Base-by-base conservation (phyloP, 192 early-diverging fungal species). In the Gamsiella multidivaricata region DNA sequence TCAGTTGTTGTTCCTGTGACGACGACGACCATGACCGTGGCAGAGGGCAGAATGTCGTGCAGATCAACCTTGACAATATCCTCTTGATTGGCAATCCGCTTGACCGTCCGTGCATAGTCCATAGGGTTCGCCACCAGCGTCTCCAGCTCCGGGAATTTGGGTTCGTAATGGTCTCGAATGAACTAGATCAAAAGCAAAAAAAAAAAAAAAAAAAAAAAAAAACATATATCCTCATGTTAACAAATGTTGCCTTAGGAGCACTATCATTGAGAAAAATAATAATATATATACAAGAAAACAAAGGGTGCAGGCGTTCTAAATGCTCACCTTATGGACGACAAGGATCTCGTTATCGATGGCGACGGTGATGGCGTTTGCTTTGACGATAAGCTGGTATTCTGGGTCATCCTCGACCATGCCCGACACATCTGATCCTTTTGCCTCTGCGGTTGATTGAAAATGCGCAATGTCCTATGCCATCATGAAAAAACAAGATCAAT, bases 121-220 rank as follows among this genome's bases (percentile, higher is more conserved):
- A 94, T 70, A 1, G 97, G 90, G 59, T 93, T 93, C 3, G 85
- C 89, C 9, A 99, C 89, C n/a, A 99, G 83, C 15, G 89, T 87
- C 80, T 96, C 95, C 7, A 99, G 85, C 72, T 97, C 97, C 0
- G 96, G 95, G 66, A 99, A 98, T 33, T 90, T 88, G 46, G 85
- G 70, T 31, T 89, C 91, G 81, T 97, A 99, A 57, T 94, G 92
- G 79, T 99, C 96, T n/a, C 90, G 57, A 52, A 97, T 90, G 73
- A 89, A 96, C 91, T 94, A 73, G 11, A 3, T 22, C 18, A 32
- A 10, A 20, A 6, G 31, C 9, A 51, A 64, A 51, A 10, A 31
- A 29, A 42, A 58, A 14, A 42, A 26, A 47, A 47, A 36, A 33
- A 37, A 62, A 28, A 37, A 17, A 26, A n/a, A 29, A 15, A 31